phyloP scores from a whole-genome alignment of 345 rosid species.

The Dovyalis caffra region DNA sequence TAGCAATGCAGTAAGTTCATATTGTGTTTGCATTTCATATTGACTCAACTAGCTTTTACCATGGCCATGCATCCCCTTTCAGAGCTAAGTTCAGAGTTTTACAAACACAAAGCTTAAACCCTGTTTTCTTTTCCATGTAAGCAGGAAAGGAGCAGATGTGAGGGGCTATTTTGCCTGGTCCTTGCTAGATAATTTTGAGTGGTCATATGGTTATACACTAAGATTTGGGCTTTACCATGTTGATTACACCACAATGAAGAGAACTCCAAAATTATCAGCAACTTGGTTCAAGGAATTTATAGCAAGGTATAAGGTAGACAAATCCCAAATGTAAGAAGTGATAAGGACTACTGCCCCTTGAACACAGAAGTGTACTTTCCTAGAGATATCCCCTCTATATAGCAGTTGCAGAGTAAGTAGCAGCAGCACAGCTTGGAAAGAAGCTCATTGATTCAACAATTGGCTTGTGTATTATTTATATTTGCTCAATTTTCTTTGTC shows the following conservation, averaged over 20 bases:
- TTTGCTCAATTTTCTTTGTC: no score
- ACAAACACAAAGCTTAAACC: neutral
- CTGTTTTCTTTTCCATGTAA: neutral
- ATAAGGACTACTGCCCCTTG: neutral
- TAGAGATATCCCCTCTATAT: no score
- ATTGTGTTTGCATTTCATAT: neutral
- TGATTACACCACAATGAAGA: slow-evolving; percentile 8
- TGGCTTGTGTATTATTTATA: no score
- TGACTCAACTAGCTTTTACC: no score
- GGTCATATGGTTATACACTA: slow-evolving; percentile 10
- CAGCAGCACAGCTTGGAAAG: no score
- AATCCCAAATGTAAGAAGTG: neutral
- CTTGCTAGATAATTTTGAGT: slow-evolving; percentile 16
- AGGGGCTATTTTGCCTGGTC: slow-evolving; percentile 14
- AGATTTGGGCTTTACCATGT: slow-evolving; percentile 20
- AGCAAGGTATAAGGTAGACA: neutral
- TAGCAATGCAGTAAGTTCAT: slow-evolving; percentile 23
- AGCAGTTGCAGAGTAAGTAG: no score
- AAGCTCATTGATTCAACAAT: no score
- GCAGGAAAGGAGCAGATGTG: slow-evolving; percentile 17
- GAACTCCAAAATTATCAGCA: slow-evolving; percentile 17
- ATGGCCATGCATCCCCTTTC: no score
- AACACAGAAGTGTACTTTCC: neutral
- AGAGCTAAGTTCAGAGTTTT: no score
- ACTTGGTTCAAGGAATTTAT: slow-evolving; percentile 18